Evolutionary conservation across 441 rosid species (phyloP).

Genomic region (Populus trichocarpa): DNA sequence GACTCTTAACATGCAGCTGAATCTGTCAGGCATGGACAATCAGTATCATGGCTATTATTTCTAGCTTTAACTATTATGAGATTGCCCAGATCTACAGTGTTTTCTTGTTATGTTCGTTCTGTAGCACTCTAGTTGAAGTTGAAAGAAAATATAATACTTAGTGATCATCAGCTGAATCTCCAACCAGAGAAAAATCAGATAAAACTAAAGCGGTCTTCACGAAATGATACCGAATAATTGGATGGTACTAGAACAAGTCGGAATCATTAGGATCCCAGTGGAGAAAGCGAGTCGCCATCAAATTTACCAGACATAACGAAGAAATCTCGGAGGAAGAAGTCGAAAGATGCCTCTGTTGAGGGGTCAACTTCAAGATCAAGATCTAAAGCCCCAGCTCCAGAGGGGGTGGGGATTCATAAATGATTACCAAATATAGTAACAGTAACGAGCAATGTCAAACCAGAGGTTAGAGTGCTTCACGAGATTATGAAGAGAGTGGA

Average conservation of each 20-base stretch:
- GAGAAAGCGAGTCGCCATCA: constrained; percentile 22
- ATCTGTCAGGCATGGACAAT: not conserved
- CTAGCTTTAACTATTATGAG: not conserved
- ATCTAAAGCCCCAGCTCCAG: constrained; percentile 17
- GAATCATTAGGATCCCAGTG: constrained; percentile 19
- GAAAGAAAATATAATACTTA: not conserved
- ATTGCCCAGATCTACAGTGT: not conserved
- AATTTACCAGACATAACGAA: constrained; percentile 39
- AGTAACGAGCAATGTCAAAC: constrained; percentile 7
- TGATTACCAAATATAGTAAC: not conserved
- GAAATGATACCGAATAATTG: constrained; percentile 30
- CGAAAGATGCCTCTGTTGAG: constrained; percentile 34
- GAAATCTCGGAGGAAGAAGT: constrained; percentile 49
- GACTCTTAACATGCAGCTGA: not conserved
- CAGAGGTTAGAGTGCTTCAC: constrained; percentile 14
- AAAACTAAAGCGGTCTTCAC: constrained; percentile 39
- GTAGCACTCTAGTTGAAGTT: not conserved
- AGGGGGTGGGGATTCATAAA: not conserved
- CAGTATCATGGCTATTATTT: not conserved
- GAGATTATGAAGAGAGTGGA: constrained; percentile 23
- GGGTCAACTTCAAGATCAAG: constrained; percentile 28
- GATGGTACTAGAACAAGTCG: constrained; percentile 17
- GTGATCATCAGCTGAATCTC: constrained; percentile 23
- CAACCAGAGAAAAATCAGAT: constrained; percentile 37
- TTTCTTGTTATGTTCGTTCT: not conserved